These are phyloP conservation scores for Argentina anserina DNA, from an alignment of 306 rosid species.

Conservation along the genomic window DNA sequence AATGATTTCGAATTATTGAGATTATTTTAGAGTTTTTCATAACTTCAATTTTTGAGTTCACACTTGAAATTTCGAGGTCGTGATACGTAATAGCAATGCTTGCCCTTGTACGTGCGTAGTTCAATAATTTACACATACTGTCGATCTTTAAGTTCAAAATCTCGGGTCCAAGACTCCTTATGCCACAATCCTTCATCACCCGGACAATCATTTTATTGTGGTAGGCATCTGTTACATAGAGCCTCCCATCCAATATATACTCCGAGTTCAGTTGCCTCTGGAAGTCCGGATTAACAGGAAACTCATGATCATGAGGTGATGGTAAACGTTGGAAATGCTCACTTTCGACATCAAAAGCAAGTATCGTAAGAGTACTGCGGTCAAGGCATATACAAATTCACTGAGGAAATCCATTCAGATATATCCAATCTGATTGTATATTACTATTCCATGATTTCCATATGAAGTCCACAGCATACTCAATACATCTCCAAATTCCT, in stretches of 20 bases:
- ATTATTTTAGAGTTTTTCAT: too few species aligned
- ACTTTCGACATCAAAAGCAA: not conserved
- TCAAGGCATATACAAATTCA: not conserved
- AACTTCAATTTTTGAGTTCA: too few species aligned
- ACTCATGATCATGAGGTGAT: not conserved
- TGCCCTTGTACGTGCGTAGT: not conserved
- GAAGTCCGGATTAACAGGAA: too few species aligned
- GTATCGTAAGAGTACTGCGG: not conserved
- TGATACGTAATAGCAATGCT: not conserved
- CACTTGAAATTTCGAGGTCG: too few species aligned
- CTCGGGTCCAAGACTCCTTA: not conserved
- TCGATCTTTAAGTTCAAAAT: not conserved
- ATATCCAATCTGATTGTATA: not conserved
- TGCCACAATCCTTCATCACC: slow-evolving; percentile 1
- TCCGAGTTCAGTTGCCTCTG: too few species aligned
- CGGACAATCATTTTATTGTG: not conserved
- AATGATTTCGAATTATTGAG: too few species aligned
- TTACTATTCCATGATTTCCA: too few species aligned
- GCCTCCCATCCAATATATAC: not conserved
- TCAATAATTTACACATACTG: not conserved
- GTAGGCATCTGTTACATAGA: not conserved
- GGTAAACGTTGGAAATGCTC: not conserved
- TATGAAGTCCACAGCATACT: not conserved
- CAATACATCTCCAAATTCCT: not conserved
- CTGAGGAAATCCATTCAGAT: slow-evolving; percentile 10